Conservation (phyloP, 169 alveolate species). For the Eimeria praecox region DNA sequence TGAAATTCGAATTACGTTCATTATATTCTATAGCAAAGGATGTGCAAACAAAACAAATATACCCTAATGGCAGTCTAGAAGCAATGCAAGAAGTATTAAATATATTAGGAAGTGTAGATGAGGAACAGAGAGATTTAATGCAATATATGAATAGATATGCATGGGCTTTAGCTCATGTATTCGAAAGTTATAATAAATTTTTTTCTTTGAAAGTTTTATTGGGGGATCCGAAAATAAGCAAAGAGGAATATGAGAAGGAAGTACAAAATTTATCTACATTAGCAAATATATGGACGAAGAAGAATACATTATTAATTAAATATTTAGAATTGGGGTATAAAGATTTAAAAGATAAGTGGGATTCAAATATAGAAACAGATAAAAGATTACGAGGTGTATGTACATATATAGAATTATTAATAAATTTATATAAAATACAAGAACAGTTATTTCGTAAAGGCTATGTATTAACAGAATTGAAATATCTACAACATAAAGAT, state of each 20-base stretch:
- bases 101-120: neutral
- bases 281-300: neutral
- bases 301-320: neutral
- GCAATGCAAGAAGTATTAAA: slow-evolving; percentile 23
- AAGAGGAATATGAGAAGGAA: neutral
- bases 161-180: neutral
- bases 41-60: neutral
- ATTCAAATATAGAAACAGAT: neutral
- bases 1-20: neutral
- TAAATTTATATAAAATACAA: neutral
- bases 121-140: neutral
- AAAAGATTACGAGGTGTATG: neutral
- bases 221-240: neutral
- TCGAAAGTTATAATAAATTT: neutral
- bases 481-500: neutral
- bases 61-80: slow-evolving; percentile 24
- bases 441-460: neutral
- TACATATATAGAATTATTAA: neutral
- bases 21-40: neutral
- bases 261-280: neutral
- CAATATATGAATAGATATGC: neutral
- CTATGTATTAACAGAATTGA: neutral
- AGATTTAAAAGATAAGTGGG: slow-evolving; percentile 37
- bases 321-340: neutral
- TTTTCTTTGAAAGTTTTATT: neutral